Evolutionary conservation across 495 filamentous ascomycete species (phyloP).

Genomic region (Talaromyces thailandensis): DNA sequence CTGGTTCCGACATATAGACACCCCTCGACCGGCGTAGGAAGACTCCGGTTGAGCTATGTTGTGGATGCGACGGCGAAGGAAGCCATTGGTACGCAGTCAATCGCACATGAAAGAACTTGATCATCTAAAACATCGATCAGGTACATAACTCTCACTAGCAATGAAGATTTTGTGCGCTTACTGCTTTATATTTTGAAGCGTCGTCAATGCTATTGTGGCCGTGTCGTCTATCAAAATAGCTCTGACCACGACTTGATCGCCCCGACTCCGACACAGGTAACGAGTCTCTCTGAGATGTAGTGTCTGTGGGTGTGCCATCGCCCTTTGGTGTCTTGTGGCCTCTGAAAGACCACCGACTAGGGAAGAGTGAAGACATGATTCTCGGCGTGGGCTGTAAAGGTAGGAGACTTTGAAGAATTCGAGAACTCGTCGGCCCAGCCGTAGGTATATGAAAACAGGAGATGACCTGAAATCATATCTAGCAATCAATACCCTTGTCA

Average conservation of each 20-base stretch:
- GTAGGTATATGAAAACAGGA: not conserved
- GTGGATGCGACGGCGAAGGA: constrained; percentile 5
- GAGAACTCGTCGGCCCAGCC: not conserved
- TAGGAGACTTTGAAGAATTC: not conserved
- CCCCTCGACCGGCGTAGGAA: constrained; percentile 8
- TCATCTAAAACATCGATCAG: constrained; percentile 5
- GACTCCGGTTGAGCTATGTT: constrained; percentile 4
- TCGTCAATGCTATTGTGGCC: constrained; percentile 7
- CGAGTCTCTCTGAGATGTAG: constrained; percentile 2
- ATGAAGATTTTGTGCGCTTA: not conserved
- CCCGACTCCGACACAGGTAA: not conserved
- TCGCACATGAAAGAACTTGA: constrained; percentile 9
- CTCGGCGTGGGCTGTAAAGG: not conserved
- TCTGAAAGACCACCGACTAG: constrained; percentile 2
- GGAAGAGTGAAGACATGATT: constrained; percentile 2
- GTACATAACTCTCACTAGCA: not conserved
- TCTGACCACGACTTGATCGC: not conserved
- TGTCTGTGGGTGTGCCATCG: not conserved
- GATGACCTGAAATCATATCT: not conserved
- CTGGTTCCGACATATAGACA: constrained; percentile 8
- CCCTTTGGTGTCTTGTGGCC: not conserved
- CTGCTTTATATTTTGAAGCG: constrained; percentile 5
- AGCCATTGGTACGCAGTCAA: constrained; percentile 21
- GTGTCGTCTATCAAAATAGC: constrained; percentile 1
- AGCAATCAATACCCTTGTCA: not conserved